Conservation (phyloP, 352 stramenopile genomes). For the Phytophthora uliginosa region DNA sequence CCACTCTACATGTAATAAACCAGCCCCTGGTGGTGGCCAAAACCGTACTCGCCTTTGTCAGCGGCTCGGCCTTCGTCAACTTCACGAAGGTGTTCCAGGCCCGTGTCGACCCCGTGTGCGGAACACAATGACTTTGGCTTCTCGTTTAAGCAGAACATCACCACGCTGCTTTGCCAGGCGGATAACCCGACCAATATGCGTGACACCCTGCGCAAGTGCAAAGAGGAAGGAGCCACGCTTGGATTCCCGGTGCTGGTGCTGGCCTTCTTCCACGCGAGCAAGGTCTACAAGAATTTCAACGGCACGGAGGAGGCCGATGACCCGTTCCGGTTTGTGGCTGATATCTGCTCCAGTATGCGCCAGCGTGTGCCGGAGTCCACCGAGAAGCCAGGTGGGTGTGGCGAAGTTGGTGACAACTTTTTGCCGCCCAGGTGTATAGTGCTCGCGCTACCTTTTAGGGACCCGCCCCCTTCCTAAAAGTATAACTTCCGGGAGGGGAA, state of each 20-base stretch:
- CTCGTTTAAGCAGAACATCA: slow-evolving; percentile 53
- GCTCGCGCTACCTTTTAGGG: too few species aligned
- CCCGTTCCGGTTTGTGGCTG: slow-evolving; percentile 50
- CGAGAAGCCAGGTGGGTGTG: too few species aligned
- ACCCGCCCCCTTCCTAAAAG: too few species aligned
- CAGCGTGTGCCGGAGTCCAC: not conserved
- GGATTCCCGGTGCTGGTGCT: slow-evolving; percentile 53
- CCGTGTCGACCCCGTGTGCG: slow-evolving; percentile 38
- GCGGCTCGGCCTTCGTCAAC: slow-evolving; percentile 42
- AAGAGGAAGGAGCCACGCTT: slow-evolving; percentile 52
- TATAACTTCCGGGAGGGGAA: too few species aligned
- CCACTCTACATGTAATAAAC: slow-evolving; percentile 22
- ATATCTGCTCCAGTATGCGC: slow-evolving; percentile 66
- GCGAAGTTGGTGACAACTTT: too few species aligned
- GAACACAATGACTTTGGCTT: slow-evolving; percentile 61
- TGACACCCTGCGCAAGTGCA: slow-evolving; percentile 47
- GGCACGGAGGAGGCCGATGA: slow-evolving; percentile 21
- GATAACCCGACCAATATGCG: slow-evolving; percentile 54
- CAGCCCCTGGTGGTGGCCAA: slow-evolving; percentile 17
- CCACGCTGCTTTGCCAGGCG: slow-evolving; percentile 45
- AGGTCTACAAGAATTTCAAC: slow-evolving; percentile 43
- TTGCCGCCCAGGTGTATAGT: too few species aligned
- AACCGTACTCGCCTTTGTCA: slow-evolving; percentile 35
- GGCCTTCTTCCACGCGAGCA: slow-evolving; percentile 58
- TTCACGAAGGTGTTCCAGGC: slow-evolving; percentile 59